A percentile compares a stretch with the other conserved stretches of the same genome.
Evolutionary conservation across 1,139 yeast species (phyloP).

Genomic region (Blastobotrys proliferans): DNA sequence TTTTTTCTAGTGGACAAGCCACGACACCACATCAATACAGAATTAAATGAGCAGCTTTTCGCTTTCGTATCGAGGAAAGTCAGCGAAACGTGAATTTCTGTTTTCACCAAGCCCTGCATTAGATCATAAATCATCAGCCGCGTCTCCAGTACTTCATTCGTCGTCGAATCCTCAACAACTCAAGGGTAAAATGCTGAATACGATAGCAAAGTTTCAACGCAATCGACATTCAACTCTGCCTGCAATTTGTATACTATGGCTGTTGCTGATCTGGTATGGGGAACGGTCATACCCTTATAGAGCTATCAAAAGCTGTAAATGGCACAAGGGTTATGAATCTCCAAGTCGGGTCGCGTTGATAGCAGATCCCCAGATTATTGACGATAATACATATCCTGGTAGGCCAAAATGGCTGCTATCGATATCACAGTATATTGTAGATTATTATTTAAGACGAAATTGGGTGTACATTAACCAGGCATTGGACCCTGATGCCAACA

Average conservation of each 20-base stretch:
- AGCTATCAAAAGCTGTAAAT: constrained; percentile 50
- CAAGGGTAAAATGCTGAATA: too few species aligned
- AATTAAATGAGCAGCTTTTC: constrained; percentile 2
- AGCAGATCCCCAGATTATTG: constrained; percentile 94
- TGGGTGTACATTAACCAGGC: constrained; percentile 56
- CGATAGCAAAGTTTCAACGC: neutral
- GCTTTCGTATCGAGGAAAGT: constrained; percentile 1
- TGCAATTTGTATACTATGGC: constrained; percentile 42
- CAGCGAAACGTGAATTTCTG: neutral
- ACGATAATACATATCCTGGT: constrained; percentile 57
- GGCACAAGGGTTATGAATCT: constrained; percentile 51
- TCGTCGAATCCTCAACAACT: too few species aligned
- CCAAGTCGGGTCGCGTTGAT: constrained; percentile 60
- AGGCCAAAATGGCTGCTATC: constrained; percentile 32
- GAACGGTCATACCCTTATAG: constrained; percentile 56
- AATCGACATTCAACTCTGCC: constrained; percentile 10
- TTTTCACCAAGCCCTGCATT: neutral
- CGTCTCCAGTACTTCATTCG: neutral
- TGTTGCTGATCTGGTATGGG: constrained; percentile 48
- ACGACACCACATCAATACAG: too few species aligned
- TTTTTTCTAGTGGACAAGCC: too few species aligned
- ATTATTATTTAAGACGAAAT: constrained; percentile 75
- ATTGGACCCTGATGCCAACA: constrained; percentile 68
- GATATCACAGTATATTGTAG: constrained; percentile 46
- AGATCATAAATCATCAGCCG: neutral